Conservation (phyloP, 208 protist genomes). For the Leishmania mexicana region DNA sequence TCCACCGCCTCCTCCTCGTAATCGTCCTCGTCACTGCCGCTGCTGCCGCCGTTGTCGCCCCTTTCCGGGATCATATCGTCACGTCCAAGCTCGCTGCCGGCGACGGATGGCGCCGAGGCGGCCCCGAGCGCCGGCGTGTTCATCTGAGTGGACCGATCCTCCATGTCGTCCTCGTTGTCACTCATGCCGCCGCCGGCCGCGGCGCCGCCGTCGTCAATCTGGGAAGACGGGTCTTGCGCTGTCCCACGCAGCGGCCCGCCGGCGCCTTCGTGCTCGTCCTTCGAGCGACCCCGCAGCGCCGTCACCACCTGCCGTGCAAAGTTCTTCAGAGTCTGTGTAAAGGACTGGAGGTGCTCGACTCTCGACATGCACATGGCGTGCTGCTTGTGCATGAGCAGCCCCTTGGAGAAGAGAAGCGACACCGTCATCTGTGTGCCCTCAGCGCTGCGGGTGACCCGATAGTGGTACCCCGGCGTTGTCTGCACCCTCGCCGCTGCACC, state of each 20-base stretch:
- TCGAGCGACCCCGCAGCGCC: constrained; percentile 47
- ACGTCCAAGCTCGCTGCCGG: constrained; percentile 20
- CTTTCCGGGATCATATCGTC: constrained; percentile 20
- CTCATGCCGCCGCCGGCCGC: constrained; percentile 17
- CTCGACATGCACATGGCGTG: constrained; percentile 76
- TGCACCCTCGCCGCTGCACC: background rate
- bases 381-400: constrained; percentile 45
- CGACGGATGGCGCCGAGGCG: constrained; percentile 18
- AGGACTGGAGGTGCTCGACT: constrained; percentile 68
- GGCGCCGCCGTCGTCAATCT: constrained; percentile 31
- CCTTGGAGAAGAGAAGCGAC: constrained; percentile 79
- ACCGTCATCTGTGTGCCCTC: constrained; percentile 59
- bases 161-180: constrained; percentile 35
- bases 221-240: constrained; percentile 27
- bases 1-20: constrained; percentile 4
- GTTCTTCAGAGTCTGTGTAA: constrained; percentile 55
- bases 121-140: constrained; percentile 24
- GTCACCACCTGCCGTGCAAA: constrained; percentile 64
- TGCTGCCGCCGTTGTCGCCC: constrained; percentile 24
- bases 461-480: constrained; percentile 48
- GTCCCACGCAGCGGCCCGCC: constrained; percentile 16
- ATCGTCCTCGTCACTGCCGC: constrained; percentile 31
- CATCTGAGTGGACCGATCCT: constrained; percentile 25
- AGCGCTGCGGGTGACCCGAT: constrained; percentile 56
- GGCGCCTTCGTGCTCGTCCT: constrained; percentile 36